Conservation (phyloP, 2,329 filamentous ascomycete genomes). For the Phyllosticta citriasiana region DNA sequence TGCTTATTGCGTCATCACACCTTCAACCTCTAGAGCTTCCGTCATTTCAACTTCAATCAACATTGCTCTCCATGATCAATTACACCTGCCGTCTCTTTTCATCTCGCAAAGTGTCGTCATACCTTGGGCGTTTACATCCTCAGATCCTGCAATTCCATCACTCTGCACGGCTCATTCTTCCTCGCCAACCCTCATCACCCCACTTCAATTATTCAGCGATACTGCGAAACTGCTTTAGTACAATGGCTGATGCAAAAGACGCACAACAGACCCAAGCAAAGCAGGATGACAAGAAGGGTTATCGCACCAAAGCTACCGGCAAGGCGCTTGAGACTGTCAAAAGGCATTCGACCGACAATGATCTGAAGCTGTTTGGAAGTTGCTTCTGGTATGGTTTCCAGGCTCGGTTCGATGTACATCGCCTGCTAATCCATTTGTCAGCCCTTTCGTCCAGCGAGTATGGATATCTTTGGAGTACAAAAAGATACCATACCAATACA, state of each 20-base stretch:
- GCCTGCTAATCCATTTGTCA: constrained; percentile 21
- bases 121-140: neutral
- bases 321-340: constrained; percentile 58
- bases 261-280: neutral
- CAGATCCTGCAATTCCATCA: neutral
- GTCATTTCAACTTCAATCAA: neutral
- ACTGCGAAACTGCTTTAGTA: neutral
- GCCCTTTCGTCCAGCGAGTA: constrained; percentile 76
- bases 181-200: neutral
- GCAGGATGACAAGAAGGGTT: constrained; percentile 45
- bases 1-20: constrained; percentile 4
- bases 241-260: neutral
- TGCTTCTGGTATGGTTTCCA: constrained; percentile 62
- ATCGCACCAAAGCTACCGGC: constrained; percentile 63
- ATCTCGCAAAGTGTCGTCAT: neutral
- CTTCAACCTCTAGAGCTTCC: neutral
- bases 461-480: constrained; percentile 85
- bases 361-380: constrained; percentile 69
- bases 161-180: neutral
- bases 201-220: neutral
- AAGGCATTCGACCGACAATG: constrained; percentile 58
- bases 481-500: constrained; percentile 70
- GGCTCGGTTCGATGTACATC: neutral
- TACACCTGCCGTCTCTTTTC: neutral
- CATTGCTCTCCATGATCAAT: neutral